Evolutionary conservation across 2,329 filamentous ascomycete species (phyloP).

Genomic region (Neofusicoccum laricinum): DNA sequence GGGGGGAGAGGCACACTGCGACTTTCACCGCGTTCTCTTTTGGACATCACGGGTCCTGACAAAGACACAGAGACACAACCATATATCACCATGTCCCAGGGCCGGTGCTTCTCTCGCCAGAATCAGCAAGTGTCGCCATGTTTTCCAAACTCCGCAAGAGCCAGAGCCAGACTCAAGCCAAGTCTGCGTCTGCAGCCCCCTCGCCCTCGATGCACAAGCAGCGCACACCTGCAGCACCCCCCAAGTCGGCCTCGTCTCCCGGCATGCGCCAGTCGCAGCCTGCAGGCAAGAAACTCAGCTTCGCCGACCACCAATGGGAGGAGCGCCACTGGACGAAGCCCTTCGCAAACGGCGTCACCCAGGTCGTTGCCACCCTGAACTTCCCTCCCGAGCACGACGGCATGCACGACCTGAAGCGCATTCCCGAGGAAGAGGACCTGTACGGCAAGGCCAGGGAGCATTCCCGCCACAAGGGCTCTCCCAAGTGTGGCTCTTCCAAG

Average conservation of each 20-base stretch:
- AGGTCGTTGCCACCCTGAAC: background rate
- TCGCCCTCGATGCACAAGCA: slow-evolving; percentile 4
- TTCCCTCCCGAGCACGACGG: slow-evolving; percentile 1
- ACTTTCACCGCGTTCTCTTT: background rate
- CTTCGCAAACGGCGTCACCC: background rate
- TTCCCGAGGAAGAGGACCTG: slow-evolving; percentile 4
- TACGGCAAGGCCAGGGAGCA: slow-evolving; percentile 9
- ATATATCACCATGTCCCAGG: slow-evolving; percentile 7
- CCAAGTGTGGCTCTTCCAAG: background rate
- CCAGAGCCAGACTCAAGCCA: background rate
- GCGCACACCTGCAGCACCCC: background rate
- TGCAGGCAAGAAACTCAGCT: background rate
- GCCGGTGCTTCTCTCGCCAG: background rate
- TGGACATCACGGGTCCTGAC: slow-evolving; percentile 5
- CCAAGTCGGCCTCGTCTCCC: background rate
- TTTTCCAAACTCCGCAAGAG: slow-evolving; percentile 1
- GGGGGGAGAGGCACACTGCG: background rate
- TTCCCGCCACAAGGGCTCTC: background rate
- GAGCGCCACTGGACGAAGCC: slow-evolving; percentile 13
- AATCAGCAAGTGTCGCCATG: background rate
- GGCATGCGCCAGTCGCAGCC: background rate
- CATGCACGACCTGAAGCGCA: background rate
- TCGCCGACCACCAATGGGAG: slow-evolving; percentile 12
- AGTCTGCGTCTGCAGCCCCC: background rate
- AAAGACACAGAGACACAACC: background rate